Base-by-base conservation (phyloP, 148 eudicot species). In the Gaultheria prostrata region DNA sequence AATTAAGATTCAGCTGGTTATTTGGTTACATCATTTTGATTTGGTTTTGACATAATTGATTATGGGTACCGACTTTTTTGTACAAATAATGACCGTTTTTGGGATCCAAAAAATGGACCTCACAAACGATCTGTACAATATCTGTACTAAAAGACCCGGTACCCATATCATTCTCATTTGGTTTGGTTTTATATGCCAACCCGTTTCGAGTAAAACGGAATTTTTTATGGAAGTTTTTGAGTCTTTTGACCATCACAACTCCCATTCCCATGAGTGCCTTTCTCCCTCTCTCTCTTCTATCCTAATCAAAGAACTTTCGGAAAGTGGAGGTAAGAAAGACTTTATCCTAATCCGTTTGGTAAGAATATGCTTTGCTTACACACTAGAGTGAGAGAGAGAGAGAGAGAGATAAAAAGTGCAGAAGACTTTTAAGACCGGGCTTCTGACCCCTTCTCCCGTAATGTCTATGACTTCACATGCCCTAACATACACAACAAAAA, bases 301-400 rank as follows among this genome's bases (percentile, higher is more conserved):
- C 48, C 17, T 10, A 32, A 14, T 57, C 30, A 13, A 0, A 33
- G 13, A 1, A 14, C 76, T 72, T 72, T 72, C 76, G 76, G 76
- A 33, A 70, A 70, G 74, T 24, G 1, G 21, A 17, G 21, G 43
- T 39, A 33, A n/a, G 33, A 30, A 65, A 3, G 15, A 71, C 75
- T 32, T 71, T 71, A 71, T 71, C 75, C 75, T 33, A 72, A 72
- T 72, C 76, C 6, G 46, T 18, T 72, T 72, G 76, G 70, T 72
- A 39, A 39, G 76, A 72, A 72, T 72, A 72, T 72, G 46, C 78
- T 24, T 43, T 46, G 17, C 78, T 46, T 46, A 53, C 78, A 43
- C 78, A 46, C 54, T 9, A 45, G 30, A 43, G 26, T 15, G 14
- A 43, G 17, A n/a, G 10, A n/a, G 78, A 43, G 26, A 8, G 4